These are phyloP conservation scores for Sugiyamaella mastotermitis DNA, from an alignment of 805 yeast species.

Conservation along the genomic window DNA sequence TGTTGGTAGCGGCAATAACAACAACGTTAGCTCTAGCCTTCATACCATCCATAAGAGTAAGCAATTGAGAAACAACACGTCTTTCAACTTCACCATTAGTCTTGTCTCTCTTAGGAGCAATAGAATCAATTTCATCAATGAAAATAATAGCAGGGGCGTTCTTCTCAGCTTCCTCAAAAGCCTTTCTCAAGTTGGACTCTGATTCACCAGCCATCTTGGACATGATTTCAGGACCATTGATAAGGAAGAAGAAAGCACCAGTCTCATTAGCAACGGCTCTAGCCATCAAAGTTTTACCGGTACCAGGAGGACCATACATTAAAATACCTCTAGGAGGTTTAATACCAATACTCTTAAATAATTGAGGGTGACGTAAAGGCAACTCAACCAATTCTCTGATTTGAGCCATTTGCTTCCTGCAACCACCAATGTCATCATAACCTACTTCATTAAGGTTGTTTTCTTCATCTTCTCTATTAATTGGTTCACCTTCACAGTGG, in stretches of 20 bases:
- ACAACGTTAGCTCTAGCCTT: conserved; percentile 98
- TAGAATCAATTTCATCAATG: conserved; percentile 97
- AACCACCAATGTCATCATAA: conserved; percentile 98
- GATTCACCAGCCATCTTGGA: conserved; percentile 99
- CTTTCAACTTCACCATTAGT: conserved; percentile 99
- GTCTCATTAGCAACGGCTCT: conserved; percentile 99
- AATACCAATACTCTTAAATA: conserved; percentile 96
- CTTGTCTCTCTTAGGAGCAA: conserved; percentile 99
- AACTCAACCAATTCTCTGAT: conserved; percentile 97
- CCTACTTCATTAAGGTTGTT: conserved; percentile 95
- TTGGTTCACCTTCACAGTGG: conserved; percentile 99
- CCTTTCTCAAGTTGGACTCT: conserved; percentile 93
- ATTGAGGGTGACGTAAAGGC: conserved; percentile 97
- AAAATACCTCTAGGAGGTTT: conserved; percentile 98
- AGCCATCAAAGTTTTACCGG: conserved; percentile 99
- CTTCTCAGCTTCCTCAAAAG: conserved; percentile 98
- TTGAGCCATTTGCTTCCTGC: conserved; percentile 99
- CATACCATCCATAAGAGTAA: conserved; percentile 99
- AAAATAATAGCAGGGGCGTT: conserved; percentile 96
- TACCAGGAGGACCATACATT: conserved; percentile 97
- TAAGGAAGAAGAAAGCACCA: conserved; percentile 96
- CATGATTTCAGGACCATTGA: conserved; percentile 99
- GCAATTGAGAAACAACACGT: conserved; percentile 95
- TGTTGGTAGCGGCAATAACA: conserved; percentile 94
- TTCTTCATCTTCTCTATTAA: conserved; percentile 96